Evolutionary conservation across 495 filamentous ascomycete genomes (phyloP), one percentile per base, ranked within the genome.

Genomic region (Tuber microsphaerosporum): DNA sequence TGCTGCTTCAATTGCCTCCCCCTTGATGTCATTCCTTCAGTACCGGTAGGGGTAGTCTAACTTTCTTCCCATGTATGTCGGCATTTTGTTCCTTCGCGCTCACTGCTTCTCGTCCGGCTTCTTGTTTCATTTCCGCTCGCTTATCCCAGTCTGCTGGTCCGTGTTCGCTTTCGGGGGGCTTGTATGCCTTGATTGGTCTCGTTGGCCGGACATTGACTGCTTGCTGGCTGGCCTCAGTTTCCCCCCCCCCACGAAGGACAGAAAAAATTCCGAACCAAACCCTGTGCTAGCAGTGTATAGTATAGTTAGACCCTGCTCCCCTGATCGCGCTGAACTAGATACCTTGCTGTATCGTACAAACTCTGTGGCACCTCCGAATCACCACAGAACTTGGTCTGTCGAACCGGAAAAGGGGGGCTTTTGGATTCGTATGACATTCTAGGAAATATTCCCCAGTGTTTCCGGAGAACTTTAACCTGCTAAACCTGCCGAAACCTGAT

Each of bases 81-180:
- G 26, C 56, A 9, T 65, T 65, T 65, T 65, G n/a, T 65, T 31
- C 26, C 26, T 31, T 31, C n/a, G 56, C 56, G 26, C 16, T 31
- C 56, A 31, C 56, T 65, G 26, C 56, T 26, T 31, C 56, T 65
- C 26, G 14, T n/a, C 56, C 56, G 26, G 56, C 56, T 65, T 65
- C 26, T 7, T n/a, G n/a, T 31, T 65, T 65, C n/a, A n/a, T 65
- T 65, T 65, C 26, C 26, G 12, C n/a, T 56, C 56, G 12, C n/a
- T 65, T 65, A 26, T n/a, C n/a, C 56, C 56, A 65, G 26, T 31
- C 56, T 10, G 7, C n/a, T 31, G 56, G 56, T 16, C 56, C 14
- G 26, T 65, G 26, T 65, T 65, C 56, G n/a, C 56, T 31, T 65
- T 65, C 56, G 12, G 56, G 56, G 56, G 56, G 56, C 51, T 65